These are phyloP conservation scores for Fusarium sp. DNA, from an alignment of 2,329 filamentous ascomycete species.

Conservation along the genomic window DNA sequence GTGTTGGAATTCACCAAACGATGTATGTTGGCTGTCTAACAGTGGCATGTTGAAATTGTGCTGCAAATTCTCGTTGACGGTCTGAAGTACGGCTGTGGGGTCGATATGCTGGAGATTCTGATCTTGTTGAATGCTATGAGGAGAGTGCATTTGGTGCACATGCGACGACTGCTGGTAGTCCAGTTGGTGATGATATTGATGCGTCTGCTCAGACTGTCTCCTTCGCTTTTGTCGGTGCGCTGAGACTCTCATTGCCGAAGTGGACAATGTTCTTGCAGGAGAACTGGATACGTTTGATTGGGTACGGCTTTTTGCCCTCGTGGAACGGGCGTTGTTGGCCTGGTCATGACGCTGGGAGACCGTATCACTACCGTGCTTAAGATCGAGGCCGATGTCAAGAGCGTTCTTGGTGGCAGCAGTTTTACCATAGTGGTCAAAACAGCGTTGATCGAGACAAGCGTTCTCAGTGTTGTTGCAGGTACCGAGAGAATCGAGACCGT, in stretches of 20 bases:
- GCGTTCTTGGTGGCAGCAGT: constrained; percentile 17
- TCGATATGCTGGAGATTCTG: constrained; percentile 31
- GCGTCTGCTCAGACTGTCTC: constrained; percentile 23
- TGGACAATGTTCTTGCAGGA: constrained; percentile 17
- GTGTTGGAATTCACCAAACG: constrained; percentile 32
- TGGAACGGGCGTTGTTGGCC: constrained; percentile 1
- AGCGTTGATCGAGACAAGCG: constrained; percentile 46
- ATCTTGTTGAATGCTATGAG: constrained; percentile 19
- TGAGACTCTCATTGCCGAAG: constrained; percentile 14
- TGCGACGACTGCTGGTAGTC: constrained; percentile 26
- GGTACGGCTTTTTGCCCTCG: constrained; percentile 19
- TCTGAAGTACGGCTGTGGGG: constrained; percentile 37
- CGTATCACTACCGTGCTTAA: constrained; percentile 9
- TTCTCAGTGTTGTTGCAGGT: constrained; percentile 46
- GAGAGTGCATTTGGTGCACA: constrained; percentile 23
- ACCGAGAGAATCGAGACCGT: constrained; percentile 41
- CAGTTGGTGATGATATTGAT: constrained; percentile 13
- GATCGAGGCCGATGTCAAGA: constrained; percentile 31
- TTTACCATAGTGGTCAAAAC: constrained; percentile 40
- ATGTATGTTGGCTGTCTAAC: constrained; percentile 9
- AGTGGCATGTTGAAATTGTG: constrained; percentile 27
- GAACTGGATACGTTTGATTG: constrained; percentile 18
- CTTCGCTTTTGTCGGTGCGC: constrained; percentile 31
- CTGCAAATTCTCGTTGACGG: constrained; percentile 32
- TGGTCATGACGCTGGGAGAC: not conserved